Percentiles rank a stretch among this genome's conserved stretches.
Conservation (phyloP, 371 early-diverging fungal species). For the Blakeslea trispora region DNA sequence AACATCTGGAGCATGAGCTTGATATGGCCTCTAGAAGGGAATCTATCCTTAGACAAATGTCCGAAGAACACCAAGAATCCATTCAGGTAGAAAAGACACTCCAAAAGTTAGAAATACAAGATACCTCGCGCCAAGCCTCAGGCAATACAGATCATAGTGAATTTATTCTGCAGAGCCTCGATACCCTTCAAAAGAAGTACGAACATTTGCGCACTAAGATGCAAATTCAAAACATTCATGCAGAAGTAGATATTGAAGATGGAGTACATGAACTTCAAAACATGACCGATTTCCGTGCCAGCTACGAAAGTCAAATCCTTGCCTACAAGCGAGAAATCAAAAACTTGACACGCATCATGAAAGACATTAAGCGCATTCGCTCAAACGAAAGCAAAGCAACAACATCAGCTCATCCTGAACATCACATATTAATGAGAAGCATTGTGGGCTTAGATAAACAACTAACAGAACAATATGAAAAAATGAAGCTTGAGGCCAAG, state of each 20-base stretch:
- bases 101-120: conserved; percentile 14
- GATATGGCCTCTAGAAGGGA: conserved; percentile 19
- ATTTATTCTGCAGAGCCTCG: conserved; percentile 8
- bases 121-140: not conserved
- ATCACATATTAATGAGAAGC: conserved; percentile 21
- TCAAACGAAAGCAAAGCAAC: conserved; percentile 12
- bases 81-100: conserved; percentile 18
- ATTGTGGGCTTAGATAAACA: conserved; percentile 24
- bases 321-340: conserved; percentile 21
- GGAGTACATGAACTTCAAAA: not conserved
- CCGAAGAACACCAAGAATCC: conserved; percentile 22
- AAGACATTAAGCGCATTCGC: conserved; percentile 20
- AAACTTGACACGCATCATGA: conserved; percentile 13
- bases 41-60: conserved; percentile 20
- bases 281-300: conserved; percentile 8
- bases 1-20: conserved; percentile 23
- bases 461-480: conserved; percentile 28
- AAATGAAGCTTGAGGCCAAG: conserved; percentile 19
- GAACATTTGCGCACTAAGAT: conserved; percentile 11
- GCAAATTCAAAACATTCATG: conserved; percentile 7
- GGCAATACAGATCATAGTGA: conserved; percentile 6
- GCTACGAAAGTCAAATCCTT: conserved; percentile 15
- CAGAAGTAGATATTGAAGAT: not conserved
- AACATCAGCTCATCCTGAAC: conserved; percentile 11
- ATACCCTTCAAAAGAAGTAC: conserved; percentile 19